These are phyloP conservation scores for Bryoglossum gracile DNA, from an alignment of 495 filamentous ascomycete genomes.

Conservation along the genomic window DNA sequence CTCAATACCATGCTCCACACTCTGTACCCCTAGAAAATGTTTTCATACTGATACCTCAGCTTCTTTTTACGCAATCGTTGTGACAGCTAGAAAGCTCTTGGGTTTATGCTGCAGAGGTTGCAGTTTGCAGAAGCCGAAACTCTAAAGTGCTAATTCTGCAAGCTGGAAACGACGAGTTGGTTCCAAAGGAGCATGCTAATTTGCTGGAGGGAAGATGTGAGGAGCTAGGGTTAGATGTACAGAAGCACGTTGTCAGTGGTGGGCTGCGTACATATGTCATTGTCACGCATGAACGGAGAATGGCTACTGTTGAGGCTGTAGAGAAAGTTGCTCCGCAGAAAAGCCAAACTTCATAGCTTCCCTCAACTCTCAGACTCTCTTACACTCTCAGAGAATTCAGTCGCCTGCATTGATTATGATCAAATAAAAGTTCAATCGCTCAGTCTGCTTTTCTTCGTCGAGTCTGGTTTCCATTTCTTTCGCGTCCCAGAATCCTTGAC, in stretches of 20 bases:
- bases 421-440: too few relatives aligned
- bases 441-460: too few relatives aligned
- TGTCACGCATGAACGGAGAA: conserved; percentile 8
- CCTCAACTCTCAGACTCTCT: too few relatives aligned
- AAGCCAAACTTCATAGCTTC: too few relatives aligned
- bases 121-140: background rate
- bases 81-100: conserved; percentile 3
- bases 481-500: too few relatives aligned
- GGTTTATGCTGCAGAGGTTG: background rate
- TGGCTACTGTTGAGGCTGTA: conserved; percentile 10
- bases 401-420: too few relatives aligned
- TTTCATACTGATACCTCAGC: too few relatives aligned
- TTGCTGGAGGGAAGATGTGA: conserved; percentile 13
- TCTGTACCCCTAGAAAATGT: too few relatives aligned
- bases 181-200: conserved; percentile 15
- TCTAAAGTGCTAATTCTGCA: conserved; percentile 15
- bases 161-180: conserved; percentile 22
- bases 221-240: conserved; percentile 11
- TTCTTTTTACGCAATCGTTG: conserved; percentile 9
- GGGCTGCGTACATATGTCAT: conserved; percentile 20
- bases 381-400: too few relatives aligned
- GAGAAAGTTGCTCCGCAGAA: too few relatives aligned
- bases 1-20: too few relatives aligned
- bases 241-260: conserved; percentile 7
- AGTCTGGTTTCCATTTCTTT: too few relatives aligned